A percentile compares a stretch with the other conserved stretches of the same genome.
phyloP scores from a whole-genome alignment of 257 asterid genomes.

The Leptodermis oblonga region DNA sequence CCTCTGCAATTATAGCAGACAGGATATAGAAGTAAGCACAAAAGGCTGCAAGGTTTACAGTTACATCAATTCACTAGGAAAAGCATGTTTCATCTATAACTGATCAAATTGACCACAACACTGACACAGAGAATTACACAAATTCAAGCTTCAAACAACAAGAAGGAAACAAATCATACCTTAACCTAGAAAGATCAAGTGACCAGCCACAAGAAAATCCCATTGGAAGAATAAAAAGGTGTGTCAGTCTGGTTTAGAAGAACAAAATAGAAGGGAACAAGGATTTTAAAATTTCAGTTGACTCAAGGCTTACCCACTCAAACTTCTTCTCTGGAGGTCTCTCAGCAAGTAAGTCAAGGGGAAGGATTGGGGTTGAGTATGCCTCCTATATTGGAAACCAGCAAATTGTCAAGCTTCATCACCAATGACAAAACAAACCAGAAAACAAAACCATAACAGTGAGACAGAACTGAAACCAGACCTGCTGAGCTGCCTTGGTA shows the following conservation, averaged over 20 bases:
- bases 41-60: not conserved
- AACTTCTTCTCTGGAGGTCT: constrained; percentile 77
- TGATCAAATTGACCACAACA: not conserved
- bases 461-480: constrained; percentile 21
- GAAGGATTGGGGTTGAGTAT: constrained; percentile 78
- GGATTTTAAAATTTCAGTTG: constrained; percentile 6
- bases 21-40: not conserved
- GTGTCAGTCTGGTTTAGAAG: constrained; percentile 19
- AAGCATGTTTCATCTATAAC: not conserved
- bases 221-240: constrained; percentile 29
- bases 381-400: constrained; percentile 55
- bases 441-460: constrained; percentile 4
- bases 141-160: not conserved
- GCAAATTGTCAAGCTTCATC: constrained; percentile 8
- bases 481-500: constrained; percentile 81
- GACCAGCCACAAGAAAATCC: constrained; percentile 28
- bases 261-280: constrained; percentile 15
- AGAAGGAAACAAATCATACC: constrained; percentile 43
- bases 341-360: constrained; percentile 83
- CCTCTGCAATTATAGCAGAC: constrained; percentile 51
- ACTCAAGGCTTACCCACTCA: constrained; percentile 63
- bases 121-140: not conserved
- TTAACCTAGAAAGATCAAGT: constrained; percentile 59
- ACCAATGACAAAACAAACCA: not conserved
- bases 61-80: too few relatives aligned